Evolutionary conservation across 345 rosid genomes (phyloP).

Genomic region (Murraya paniculata): DNA sequence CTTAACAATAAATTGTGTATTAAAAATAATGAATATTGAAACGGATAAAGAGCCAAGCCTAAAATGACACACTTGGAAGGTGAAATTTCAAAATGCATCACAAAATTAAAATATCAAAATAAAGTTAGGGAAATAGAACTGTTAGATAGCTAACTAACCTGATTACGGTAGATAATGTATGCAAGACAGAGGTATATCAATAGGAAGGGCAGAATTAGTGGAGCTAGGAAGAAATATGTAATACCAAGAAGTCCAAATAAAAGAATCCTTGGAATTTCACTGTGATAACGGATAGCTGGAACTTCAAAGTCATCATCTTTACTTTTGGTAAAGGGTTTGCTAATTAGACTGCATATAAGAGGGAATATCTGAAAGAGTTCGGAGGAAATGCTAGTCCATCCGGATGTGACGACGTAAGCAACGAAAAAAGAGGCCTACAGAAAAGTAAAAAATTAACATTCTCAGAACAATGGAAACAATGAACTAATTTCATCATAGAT

Average conservation of each 20-base stretch:
- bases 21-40: not conserved
- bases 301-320: conserved; percentile 56
- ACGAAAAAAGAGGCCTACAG: conserved; percentile 88
- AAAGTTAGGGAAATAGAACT: not conserved
- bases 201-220: conserved; percentile 89
- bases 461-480: conserved; percentile 16
- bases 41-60: not conserved
- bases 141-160: conserved; percentile 44
- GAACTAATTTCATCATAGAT: conserved; percentile 1
- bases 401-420: conserved; percentile 93
- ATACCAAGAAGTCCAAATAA: conserved; percentile 91
- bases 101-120: not conserved
- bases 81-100: not conserved
- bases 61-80: conserved; percentile 1
- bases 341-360: conserved; percentile 48
- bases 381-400: conserved; percentile 86
- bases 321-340: conserved; percentile 46
- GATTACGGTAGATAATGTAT: conserved; percentile 76
- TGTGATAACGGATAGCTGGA: conserved; percentile 77
- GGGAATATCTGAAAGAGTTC: conserved; percentile 89
- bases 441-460: conserved; percentile 15
- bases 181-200: conserved; percentile 79
- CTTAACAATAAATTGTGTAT: not conserved
- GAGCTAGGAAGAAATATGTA: conserved; percentile 91
- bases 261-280: conserved; percentile 78